phyloP scores from a whole-genome alignment of 2,329 filamentous ascomycete species.

The Aspergillus eucalypticola region DNA sequence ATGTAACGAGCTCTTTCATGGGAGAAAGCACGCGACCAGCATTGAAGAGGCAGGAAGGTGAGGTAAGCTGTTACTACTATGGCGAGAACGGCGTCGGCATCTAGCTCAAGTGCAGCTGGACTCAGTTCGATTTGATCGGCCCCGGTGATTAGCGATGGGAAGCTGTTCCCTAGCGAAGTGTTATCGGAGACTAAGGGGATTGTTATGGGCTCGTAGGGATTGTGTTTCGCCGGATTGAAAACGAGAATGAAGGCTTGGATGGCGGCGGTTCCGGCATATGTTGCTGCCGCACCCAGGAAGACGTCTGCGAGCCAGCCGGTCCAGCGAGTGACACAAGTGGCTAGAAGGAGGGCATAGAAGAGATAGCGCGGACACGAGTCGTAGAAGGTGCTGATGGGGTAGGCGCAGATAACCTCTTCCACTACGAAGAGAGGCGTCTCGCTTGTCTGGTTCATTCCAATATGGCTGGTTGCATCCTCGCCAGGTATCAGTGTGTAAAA shows the following conservation, averaged over 20 bases:
- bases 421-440: conserved; percentile 26
- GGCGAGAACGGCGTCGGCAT: conserved; percentile 35
- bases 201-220: conserved; percentile 19
- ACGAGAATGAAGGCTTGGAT: conserved; percentile 36
- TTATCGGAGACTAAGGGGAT: conserved; percentile 27
- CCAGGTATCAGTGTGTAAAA: too few species aligned
- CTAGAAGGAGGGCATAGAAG: conserved; percentile 33
- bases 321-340: conserved; percentile 31
- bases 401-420: conserved; percentile 32
- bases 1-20: conserved; percentile 29
- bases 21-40: conserved; percentile 33
- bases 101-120: conserved; percentile 34
- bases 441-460: background rate
- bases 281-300: conserved; percentile 34
- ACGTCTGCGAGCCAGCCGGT: conserved; percentile 35
- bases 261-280: conserved; percentile 35
- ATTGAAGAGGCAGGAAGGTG: conserved; percentile 36
- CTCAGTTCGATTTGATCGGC: conserved; percentile 21
- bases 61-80: conserved; percentile 38
- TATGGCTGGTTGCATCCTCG: too few species aligned
- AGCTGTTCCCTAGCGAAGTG: conserved; percentile 12
- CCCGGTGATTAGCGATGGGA: conserved; percentile 26
- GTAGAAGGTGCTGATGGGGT: conserved; percentile 38
- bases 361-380: conserved; percentile 36
- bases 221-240: conserved; percentile 16